A percentile compares a stretch with the other conserved stretches of the same genome.
These are phyloP conservation scores for Fusarium palustre DNA, from an alignment of 2,329 filamentous ascomycete genomes.

Conservation along the genomic window DNA sequence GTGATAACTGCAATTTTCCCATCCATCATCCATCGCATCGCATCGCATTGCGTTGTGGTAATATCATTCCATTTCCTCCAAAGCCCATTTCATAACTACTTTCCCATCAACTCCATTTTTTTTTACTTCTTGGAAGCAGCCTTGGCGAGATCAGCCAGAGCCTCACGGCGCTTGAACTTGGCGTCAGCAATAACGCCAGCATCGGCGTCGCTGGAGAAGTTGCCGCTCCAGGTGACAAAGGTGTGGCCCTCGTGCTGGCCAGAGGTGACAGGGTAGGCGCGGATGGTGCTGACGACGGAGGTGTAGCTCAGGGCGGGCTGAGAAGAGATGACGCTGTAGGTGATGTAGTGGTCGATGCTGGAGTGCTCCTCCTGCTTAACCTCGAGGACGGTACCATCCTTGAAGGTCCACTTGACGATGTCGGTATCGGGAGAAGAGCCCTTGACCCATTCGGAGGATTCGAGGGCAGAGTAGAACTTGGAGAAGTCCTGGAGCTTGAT, in stretches of 20 bases:
- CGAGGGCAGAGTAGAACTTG: conserved; percentile 74
- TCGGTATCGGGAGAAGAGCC: conserved; percentile 73
- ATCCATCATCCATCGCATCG: conserved; percentile 13
- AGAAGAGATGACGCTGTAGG: conserved; percentile 76
- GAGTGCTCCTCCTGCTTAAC: conserved; percentile 83
- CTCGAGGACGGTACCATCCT: conserved; percentile 74
- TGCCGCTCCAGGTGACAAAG: conserved; percentile 75
- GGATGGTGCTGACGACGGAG: conserved; percentile 74
- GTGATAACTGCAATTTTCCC: conserved; percentile 3
- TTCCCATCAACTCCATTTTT: not conserved
- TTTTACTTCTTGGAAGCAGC: conserved; percentile 52
- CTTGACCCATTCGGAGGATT: conserved; percentile 71
- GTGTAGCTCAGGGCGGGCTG: conserved; percentile 74
- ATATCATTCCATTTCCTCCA: conserved; percentile 1
- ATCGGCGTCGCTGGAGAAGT: conserved; percentile 78
- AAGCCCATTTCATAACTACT: not conserved
- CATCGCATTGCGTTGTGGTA: not conserved
- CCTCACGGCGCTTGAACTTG: conserved; percentile 81
- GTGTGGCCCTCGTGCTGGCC: conserved; percentile 73
- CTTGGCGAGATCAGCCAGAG: conserved; percentile 73
- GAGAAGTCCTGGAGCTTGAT: conserved; percentile 79
- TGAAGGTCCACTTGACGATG: conserved; percentile 76
- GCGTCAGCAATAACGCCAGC: conserved; percentile 79
- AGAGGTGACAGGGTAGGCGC: conserved; percentile 73
- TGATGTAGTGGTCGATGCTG: conserved; percentile 80